Evolutionary conservation across 2,329 filamentous ascomycete species (phyloP), one percentile per base, ranked within the genome.

Genomic region (Nemania sp.): DNA sequence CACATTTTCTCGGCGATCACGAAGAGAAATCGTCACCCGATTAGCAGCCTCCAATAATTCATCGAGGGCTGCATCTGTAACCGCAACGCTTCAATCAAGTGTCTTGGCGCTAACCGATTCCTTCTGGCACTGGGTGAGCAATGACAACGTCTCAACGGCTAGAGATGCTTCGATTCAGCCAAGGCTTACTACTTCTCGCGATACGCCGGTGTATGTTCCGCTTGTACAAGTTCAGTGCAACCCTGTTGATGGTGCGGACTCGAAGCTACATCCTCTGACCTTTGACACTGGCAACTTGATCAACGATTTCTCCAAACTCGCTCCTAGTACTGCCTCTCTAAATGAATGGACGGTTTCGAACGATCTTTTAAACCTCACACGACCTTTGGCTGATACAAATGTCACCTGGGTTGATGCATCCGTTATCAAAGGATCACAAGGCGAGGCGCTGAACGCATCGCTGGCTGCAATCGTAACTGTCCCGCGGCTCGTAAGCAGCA

Each of bases 181-280:
- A 6, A 53, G 36, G 15, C 44, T 57, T n/a, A 30, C n/a, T 1
- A 24, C 54, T 17, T 22, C 45, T 3, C 3, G 1, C 12, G n/a
- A 26, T 1, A 47, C n/a, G 3, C n/a, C 7, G 1, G 30, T 47
- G 8, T 51, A 40, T 3, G 45, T 54, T 19, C 54, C 54, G 1
- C 15, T 57, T 14, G 50, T 57, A 6, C 54, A 57, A 17, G 50
- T 54, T 1, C 54, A 57, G 19, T 57, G 54, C 5, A 9, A n/a
- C 0, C 14, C 50, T 2, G 40, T 42, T 5, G 12, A 50, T 31
- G 46, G 36, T 2, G 44, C 20, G 5, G 7, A 6, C 3, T n/a
- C 39, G 22, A 42, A 22, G 8, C 2, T 31, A 6, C 12, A 36
- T 1, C 3, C 15, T 6, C 43, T 56, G 5, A 37, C 30, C 7